These are phyloP conservation scores for Coemansia sp. DNA, from an alignment of 192 early-diverging fungal genomes.

Conservation along the genomic window DNA sequence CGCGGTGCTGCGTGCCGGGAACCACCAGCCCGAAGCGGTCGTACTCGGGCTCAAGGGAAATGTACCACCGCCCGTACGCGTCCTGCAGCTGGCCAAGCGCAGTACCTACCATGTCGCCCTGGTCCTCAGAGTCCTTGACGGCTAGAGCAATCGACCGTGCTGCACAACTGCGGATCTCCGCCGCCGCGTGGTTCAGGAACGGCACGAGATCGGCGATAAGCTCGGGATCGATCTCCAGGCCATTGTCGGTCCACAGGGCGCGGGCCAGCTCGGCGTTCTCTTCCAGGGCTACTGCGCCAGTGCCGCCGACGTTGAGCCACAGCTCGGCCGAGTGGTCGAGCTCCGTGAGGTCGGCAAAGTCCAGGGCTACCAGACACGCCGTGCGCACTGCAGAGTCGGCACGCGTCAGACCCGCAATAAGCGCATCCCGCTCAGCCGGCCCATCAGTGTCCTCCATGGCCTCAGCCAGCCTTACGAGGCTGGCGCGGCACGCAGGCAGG, in stretches of 20 bases:
- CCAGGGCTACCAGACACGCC: constrained; percentile 48
- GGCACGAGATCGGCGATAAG: constrained; percentile 32
- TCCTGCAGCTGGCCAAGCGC: constrained; percentile 21
- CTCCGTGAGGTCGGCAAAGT: constrained; percentile 47
- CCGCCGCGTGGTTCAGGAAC: constrained; percentile 15
- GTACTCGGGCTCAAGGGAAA: constrained; percentile 79
- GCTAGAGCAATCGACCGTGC: constrained; percentile 30
- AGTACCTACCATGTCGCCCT: neutral
- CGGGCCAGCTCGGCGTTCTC: constrained; percentile 38
- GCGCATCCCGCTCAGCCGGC: constrained; percentile 34
- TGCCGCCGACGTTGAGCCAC: constrained; percentile 37
- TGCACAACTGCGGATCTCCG: constrained; percentile 30
- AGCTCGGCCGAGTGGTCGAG: constrained; percentile 21
- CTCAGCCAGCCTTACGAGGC: constrained; percentile 59
- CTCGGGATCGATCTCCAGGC: constrained; percentile 25
- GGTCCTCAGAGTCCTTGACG: neutral
- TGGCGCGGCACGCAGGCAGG: constrained; percentile 38
- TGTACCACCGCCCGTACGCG: constrained; percentile 52
- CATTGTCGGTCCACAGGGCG: constrained; percentile 46
- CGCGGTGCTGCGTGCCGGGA: constrained; percentile 76
- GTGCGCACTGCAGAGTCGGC: constrained; percentile 42
- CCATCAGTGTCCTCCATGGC: constrained; percentile 48
- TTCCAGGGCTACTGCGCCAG: constrained; percentile 25
- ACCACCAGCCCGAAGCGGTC: constrained; percentile 91
- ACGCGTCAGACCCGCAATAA: constrained; percentile 30